These are phyloP conservation scores for Verticillium longisporum DNA, from an alignment of 2,329 filamentous ascomycete genomes.

Conservation along the genomic window DNA sequence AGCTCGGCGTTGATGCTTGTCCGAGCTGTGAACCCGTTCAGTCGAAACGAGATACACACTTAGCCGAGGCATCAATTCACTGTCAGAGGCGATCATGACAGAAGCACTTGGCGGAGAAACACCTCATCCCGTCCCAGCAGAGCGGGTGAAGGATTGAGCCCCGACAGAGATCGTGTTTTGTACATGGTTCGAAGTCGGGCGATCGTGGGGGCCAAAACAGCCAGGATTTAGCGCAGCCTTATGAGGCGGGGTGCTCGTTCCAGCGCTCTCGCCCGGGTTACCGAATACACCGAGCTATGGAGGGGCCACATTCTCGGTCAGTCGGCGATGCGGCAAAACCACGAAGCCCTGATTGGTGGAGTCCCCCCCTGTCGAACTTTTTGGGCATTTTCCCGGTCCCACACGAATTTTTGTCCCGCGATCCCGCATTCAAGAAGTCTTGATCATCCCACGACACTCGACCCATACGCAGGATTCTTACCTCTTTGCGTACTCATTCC, in stretches of 20 bases:
- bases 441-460: not conserved
- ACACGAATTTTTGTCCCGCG: conserved; percentile 1
- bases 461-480: conserved; percentile 76
- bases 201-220: not conserved
- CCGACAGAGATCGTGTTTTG: not conserved
- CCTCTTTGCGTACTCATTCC: conserved; percentile 49
- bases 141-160: not conserved
- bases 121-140: not conserved
- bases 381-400: not conserved
- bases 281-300: not conserved
- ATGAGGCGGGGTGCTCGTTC: not conserved
- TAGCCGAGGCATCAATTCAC: not conserved
- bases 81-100: no score
- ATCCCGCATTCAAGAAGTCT: not conserved
- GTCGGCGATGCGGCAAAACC: not conserved
- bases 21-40: not conserved
- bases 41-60: no score
- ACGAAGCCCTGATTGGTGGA: not conserved
- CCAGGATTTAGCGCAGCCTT: not conserved
- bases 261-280: not conserved
- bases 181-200: not conserved
- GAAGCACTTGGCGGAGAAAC: not conserved
- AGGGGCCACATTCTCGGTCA: not conserved
- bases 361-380: not conserved
- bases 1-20: not conserved